Evolutionary conservation across 1,284 basidiomycete species (phyloP).

Genomic region (Phenoliferia sp.): DNA sequence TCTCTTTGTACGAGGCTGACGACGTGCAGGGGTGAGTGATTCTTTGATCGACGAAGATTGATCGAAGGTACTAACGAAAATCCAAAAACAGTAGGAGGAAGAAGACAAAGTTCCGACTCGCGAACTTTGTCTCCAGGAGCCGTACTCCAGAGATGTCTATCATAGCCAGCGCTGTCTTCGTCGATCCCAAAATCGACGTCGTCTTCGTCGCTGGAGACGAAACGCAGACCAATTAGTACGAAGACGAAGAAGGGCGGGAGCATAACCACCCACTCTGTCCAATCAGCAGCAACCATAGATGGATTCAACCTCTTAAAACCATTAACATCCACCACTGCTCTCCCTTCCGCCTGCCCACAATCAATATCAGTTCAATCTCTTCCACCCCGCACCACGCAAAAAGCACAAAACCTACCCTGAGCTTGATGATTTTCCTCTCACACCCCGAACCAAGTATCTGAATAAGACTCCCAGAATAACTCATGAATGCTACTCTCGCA

Average conservation of each 20-base stretch:
- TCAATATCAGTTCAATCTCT: not conserved
- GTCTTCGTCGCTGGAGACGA: not conserved
- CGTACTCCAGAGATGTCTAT: conserved; percentile 1
- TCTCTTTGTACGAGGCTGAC: conserved; percentile 52
- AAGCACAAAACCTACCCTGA: conserved; percentile 4
- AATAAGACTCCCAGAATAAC: conserved; percentile 50
- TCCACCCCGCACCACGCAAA: not conserved
- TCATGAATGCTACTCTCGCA: conserved; percentile 54
- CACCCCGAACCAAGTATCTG: conserved; percentile 48
- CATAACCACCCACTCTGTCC: conserved; percentile 4
- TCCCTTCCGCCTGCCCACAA: conserved; percentile 20
- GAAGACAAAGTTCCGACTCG: conserved; percentile 40
- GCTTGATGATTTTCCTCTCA: conserved; percentile 41
- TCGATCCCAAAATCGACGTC: conserved; percentile 4
- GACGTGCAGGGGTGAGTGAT: no score
- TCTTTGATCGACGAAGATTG: no score
- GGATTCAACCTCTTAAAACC: conserved; percentile 50
- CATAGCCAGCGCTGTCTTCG: no score
- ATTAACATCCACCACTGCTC: conserved; percentile 58
- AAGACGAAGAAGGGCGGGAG: not conserved
- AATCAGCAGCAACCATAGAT: conserved; percentile 40
- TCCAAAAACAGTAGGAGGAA: conserved; percentile 55
- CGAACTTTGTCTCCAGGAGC: conserved; percentile 32
- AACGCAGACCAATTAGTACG: not conserved
- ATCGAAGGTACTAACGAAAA: conserved; percentile 48